Base-by-base conservation (phyloP, 495 filamentous ascomycete genomes). In the Lasiosphaeria ovina region DNA sequence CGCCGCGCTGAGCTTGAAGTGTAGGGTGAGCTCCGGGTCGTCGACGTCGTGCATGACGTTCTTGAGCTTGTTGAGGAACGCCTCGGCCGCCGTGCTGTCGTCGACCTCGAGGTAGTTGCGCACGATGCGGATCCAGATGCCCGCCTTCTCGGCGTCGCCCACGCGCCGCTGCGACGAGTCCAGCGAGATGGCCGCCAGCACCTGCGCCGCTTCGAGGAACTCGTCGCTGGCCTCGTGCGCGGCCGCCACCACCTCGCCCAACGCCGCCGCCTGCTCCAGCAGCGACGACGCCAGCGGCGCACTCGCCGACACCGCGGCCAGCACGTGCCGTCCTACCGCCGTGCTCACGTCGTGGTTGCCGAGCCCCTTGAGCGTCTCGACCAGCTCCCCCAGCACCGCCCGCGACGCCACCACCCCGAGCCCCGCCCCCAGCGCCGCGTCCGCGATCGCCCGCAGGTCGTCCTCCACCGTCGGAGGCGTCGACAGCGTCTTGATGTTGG, bases 101-200 rank as follows among this genome's bases (percentile, higher is more conserved):
- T 97, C 95, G 50, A 91, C 92, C 76, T 98, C 95, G 50, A 98
- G 84, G 72, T 94, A 93, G 74, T 94, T 87, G 55, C 95, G 86
- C 73, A 94, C 92, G 70, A 98, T 98, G 51, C 95, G 88, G 53
- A 98, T 89, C 89, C 92, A 97, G 49, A 96, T 81, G 34, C 76
- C 77, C 3, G 89, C 89, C 71, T 92, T 92, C 56, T 90, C 87
- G 57, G 89, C 81, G 71, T 90, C 87, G 9, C 86, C 81, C 17
- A 97, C 87, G 58, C 87, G 85, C 12, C 91, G 88, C 73, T 97
- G 92, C 31, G 89, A 90, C 50, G 83, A 88, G 69, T 97, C 92
- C 16, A 97, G 85, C 36, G 90, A 88, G 65, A 98, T 96, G 32
- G 87, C 89, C 68, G 90, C 80, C 3, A 98, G 85, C 6, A 83